Evolutionary conservation across 139 green algal species (phyloP), one percentile per base, ranked within the genome.

Genomic region (Chlamydomonas eustigma): DNA sequence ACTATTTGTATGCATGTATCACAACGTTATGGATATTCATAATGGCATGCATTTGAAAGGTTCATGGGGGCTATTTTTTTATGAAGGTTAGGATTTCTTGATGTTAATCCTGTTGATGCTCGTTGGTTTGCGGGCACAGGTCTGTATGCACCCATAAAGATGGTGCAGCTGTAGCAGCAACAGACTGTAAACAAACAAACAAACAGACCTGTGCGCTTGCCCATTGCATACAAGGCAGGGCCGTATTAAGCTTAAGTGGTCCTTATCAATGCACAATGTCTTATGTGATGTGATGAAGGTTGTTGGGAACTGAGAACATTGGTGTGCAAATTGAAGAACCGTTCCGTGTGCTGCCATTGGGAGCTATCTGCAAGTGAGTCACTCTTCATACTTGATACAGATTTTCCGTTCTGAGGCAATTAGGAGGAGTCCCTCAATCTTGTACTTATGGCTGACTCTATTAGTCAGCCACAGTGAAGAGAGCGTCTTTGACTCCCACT

Each of bases 251-350:
- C 18, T 58, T 12, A 28, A 58, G 44, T 18, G 12, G 44, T 58
- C 12, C 44, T 58, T 28, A 58, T 58, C 12, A 58, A 28, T 58
- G 12, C 12, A 58, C 18, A 58, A 58, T 58, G 44, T 58, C 18
- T 58, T 58, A 58, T n/a, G 18, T 58, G 44, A 58, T 58, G 18
- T 58, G 44, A 12, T 18, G 12, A 22, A 70, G 63, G 63, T 28
- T 75, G 6, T 36, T 75, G 25, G 68, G 68, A 4, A 75, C 68
- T 1, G 83, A 88, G 50, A 84, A 88, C 66, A 85, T 88, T 64
- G 83, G 83, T 2, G 77, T 84, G 35, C 78, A 87, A 73, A 81
- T 88, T 25, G 83, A 88, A 79, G 79, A 88, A 76, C 78, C 82
- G 1, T 86, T 86, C 64, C 37, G 69, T 0, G 81, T 86, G 63